phyloP scores from a whole-genome alignment of 2,329 filamentous ascomycete genomes.

The Colletotrichum brevisporum region DNA sequence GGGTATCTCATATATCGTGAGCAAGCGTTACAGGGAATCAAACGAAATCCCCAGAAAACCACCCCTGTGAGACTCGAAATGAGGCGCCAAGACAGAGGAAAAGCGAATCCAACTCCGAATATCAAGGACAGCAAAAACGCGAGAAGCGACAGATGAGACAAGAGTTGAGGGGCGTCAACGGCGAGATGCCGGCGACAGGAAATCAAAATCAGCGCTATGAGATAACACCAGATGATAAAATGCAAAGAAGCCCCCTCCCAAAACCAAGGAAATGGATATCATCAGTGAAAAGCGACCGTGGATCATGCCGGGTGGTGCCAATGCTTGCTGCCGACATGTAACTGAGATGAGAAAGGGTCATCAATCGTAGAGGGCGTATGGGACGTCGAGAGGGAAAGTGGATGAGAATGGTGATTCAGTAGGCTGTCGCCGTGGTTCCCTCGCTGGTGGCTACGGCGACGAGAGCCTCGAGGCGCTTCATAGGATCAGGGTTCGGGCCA shows the following conservation, averaged over 20 bases:
- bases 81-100: background rate
- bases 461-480: conserved; percentile 57
- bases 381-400: background rate
- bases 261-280: conserved; percentile 31
- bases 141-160: background rate
- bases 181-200: background rate
- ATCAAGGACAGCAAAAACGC: conserved; percentile 11
- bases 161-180: conserved; percentile 12
- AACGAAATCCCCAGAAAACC: conserved; percentile 12
- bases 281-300: conserved; percentile 32
- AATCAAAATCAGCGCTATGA: conserved; percentile 37
- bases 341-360: conserved; percentile 19
- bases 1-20: conserved; percentile 40
- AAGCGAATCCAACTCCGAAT: conserved; percentile 11
- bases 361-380: conserved; percentile 32
- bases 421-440: conserved; percentile 58
- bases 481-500: conserved; percentile 49
- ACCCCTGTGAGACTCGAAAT: background rate
- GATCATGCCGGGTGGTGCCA: conserved; percentile 19
- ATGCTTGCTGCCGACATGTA: conserved; percentile 27
- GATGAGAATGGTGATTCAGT: conserved; percentile 43
- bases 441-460: conserved; percentile 62
- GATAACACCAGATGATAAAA: conserved; percentile 30
- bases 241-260: conserved; percentile 25
- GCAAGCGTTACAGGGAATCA: conserved; percentile 33